Evolutionary conservation across 371 early-diverging fungal genomes (phyloP).

Genomic region (Rhizoclosmatium hyalinum): DNA sequence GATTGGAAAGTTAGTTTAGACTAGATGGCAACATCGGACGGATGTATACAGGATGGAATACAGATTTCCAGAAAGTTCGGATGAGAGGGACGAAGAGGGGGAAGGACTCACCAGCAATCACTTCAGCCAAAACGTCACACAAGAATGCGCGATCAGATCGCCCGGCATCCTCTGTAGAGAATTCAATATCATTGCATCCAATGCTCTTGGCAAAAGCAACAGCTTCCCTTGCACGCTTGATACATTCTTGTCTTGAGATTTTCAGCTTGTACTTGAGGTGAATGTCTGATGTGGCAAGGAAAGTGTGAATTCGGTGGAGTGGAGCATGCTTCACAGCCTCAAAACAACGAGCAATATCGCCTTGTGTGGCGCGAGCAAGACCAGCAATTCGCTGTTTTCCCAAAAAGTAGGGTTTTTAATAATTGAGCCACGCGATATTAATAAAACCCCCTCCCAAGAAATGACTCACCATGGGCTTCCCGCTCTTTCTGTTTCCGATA

Average conservation of each 20-base stretch:
- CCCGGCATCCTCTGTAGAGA: conserved; percentile 94
- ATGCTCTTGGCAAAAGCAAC: conserved; percentile 80
- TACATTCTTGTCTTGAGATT: conserved; percentile 86
- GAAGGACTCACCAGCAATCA: conserved; percentile 63
- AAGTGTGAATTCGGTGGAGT: conserved; percentile 87
- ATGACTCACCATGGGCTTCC: conserved; percentile 79
- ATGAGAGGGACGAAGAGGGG: too few relatives aligned
- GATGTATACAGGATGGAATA: too few relatives aligned
- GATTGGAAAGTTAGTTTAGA: not conserved
- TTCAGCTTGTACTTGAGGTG: conserved; percentile 93
- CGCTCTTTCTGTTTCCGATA: conserved; percentile 79
- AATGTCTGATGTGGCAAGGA: conserved; percentile 95
- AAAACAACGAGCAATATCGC: conserved; percentile 87
- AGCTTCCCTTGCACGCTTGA: conserved; percentile 81
- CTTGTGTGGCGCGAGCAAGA: conserved; percentile 84
- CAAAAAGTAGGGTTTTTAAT: not conserved
- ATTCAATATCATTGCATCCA: conserved; percentile 85
- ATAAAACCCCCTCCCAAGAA: not conserved
- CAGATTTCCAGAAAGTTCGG: too few relatives aligned
- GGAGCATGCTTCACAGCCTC: conserved; percentile 90
- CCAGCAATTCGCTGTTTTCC: conserved; percentile 79
- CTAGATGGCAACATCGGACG: not conserved
- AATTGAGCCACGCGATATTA: not conserved
- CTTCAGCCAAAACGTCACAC: conserved; percentile 80
- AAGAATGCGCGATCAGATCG: conserved; percentile 88